Evolutionary conservation across 2,329 filamentous ascomycete genomes (phyloP).

Genomic region (Phyllosticta citrichinensis): DNA sequence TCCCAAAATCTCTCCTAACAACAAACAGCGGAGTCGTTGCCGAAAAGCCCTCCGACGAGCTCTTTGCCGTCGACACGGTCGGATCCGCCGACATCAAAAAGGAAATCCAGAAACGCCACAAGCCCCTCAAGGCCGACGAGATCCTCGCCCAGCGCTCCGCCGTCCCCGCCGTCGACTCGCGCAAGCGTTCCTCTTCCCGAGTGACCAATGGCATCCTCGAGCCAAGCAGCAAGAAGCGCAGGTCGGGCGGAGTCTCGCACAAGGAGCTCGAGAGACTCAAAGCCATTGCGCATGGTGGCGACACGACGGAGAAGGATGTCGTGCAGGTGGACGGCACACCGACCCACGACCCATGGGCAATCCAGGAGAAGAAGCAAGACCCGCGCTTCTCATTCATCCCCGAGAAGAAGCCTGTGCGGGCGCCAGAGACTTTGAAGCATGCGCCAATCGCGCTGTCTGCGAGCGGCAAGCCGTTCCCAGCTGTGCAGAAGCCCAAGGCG

Average conservation of each 20-base stretch:
- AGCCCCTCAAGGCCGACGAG: conserved; percentile 79
- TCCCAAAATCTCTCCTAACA: conserved; percentile 12
- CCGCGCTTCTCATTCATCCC: conserved; percentile 56
- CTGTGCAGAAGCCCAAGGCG: conserved; percentile 67
- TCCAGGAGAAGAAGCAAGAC: conserved; percentile 40
- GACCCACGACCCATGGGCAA: conserved; percentile 70
- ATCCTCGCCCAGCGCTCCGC: conserved; percentile 79
- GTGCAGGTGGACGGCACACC: conserved; percentile 48
- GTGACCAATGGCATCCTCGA: conserved; percentile 64
- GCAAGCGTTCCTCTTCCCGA: conserved; percentile 63
- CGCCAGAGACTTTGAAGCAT: conserved; percentile 64
- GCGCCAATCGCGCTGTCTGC: conserved; percentile 74
- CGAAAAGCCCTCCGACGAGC: conserved; percentile 71
- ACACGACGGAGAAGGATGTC: conserved; percentile 40
- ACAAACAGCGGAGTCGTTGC: conserved; percentile 63
- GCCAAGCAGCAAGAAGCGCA: conserved; percentile 58
- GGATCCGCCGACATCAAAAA: conserved; percentile 60
- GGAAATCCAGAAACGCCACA: conserved; percentile 56
- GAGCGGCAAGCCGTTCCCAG: conserved; percentile 67
- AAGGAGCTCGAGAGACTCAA: conserved; percentile 75
- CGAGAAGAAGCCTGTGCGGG: conserved; percentile 54
- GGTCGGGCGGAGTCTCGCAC: conserved; percentile 63
- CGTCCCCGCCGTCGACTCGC: conserved; percentile 65
- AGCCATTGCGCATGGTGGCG: conserved; percentile 64
- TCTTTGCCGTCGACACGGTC: conserved; percentile 73